These are phyloP conservation scores for Talaromyces sp. DNA, from an alignment of 2,329 filamentous ascomycete species.

Conservation along the genomic window DNA sequence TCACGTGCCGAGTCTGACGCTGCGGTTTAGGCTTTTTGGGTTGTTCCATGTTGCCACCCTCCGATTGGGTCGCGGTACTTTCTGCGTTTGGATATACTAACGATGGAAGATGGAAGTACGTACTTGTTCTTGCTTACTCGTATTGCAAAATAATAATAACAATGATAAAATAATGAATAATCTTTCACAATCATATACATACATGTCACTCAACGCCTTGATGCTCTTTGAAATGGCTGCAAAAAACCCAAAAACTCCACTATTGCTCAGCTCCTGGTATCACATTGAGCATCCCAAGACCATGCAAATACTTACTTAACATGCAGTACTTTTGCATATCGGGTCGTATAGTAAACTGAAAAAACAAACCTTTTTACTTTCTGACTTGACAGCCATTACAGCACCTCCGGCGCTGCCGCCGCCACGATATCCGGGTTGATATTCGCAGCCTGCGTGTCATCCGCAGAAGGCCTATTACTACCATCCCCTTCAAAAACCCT, in stretches of 20 bases:
- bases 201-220: not conserved
- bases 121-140: no score
- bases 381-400: constrained; percentile 15
- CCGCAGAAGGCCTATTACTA: constrained; percentile 6
- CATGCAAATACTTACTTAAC: not conserved
- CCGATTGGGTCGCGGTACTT: not conserved
- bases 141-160: no score
- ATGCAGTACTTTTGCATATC: not conserved
- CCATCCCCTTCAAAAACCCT: constrained; percentile 72
- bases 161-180: not conserved
- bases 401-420: constrained; percentile 27
- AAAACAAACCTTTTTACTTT: not conserved
- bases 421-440: constrained; percentile 25
- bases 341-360: not conserved
- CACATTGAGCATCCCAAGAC: not conserved
- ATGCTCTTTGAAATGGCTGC: not conserved
- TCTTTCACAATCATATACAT: not conserved
- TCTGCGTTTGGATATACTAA: no score
- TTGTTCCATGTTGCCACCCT: not conserved
- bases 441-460: constrained; percentile 21
- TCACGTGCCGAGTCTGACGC: not conserved
- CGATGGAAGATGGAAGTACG: no score
- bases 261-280: not conserved
- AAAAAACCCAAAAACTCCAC: not conserved
- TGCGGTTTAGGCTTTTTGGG: not conserved